A percentile compares a stretch with the other conserved stretches of the same genome.
Conservation (phyloP, 1,284 basidiomycete genomes). For the Chondrostereum purpureum region DNA sequence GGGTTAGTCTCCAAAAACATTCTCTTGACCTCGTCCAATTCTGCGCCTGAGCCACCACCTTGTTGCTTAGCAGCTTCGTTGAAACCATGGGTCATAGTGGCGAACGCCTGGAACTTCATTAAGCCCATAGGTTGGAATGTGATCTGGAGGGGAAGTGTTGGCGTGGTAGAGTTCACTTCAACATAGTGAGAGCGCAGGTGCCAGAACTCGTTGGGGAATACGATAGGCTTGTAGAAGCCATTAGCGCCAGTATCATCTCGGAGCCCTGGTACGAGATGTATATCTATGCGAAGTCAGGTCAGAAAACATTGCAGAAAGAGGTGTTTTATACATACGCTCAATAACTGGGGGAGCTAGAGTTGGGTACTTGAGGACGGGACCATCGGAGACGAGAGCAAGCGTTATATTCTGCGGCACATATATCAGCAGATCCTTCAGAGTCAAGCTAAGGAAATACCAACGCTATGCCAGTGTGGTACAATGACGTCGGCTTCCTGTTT, state of each 20-base stretch:
- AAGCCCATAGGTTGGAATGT: conserved; percentile 82
- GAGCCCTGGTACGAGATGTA: conserved; percentile 49
- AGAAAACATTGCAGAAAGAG: conserved; percentile 3
- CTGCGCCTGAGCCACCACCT: conserved; percentile 53
- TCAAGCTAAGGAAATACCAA: conserved; percentile 22
- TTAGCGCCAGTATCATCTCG: conserved; percentile 50
- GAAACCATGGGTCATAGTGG: conserved; percentile 76
- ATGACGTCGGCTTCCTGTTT: conserved; percentile 45
- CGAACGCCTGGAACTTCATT: conserved; percentile 81
- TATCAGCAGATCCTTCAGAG: background rate
- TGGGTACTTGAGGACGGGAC: conserved; percentile 44
- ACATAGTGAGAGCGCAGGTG: conserved; percentile 71
- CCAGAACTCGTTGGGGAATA: conserved; percentile 98
- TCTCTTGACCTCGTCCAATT: conserved; percentile 90
- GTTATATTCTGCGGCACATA: conserved; percentile 69
- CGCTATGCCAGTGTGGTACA: conserved; percentile 81
- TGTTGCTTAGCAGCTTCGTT: conserved; percentile 76
- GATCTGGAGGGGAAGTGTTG: conserved; percentile 71
- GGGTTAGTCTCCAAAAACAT: conserved; percentile 94
- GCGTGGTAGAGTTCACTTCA: conserved; percentile 75
- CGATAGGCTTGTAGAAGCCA: conserved; percentile 76
- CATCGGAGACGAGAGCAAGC: conserved; percentile 78
- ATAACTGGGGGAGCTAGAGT: conserved; percentile 58
- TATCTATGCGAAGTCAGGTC: conserved; percentile 33
- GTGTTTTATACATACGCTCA: conserved; percentile 55